These are phyloP conservation scores for Saccharomyces hybrid DNA, from an alignment of 1,139 yeast genomes.

Conservation along the genomic window DNA sequence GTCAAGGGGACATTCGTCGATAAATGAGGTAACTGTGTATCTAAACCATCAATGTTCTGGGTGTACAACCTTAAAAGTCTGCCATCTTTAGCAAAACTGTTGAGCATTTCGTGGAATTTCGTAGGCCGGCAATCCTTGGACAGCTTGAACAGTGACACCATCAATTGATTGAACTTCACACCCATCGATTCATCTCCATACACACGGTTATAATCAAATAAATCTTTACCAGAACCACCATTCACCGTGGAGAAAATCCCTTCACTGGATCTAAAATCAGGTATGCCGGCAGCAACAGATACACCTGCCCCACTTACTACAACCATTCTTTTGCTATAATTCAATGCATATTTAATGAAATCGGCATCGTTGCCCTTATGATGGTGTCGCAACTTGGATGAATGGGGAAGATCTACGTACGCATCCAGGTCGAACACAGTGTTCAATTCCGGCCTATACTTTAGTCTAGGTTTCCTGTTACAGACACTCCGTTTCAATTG, in stretches of 20 bases:
- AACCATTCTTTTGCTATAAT: conserved; percentile 43
- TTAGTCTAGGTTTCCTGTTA: conserved; percentile 36
- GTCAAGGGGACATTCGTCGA: conserved; percentile 42
- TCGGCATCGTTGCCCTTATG: conserved; percentile 34
- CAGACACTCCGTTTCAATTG: conserved; percentile 11
- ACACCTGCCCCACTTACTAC: conserved; percentile 83
- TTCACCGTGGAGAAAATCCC: conserved; percentile 68
- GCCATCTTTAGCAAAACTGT: conserved; percentile 51
- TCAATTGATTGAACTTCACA: conserved; percentile 62
- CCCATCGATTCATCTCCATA: conserved; percentile 59
- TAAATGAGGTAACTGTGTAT: conserved; percentile 38
- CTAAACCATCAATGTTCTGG: conserved; percentile 54
- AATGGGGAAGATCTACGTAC: conserved; percentile 29
- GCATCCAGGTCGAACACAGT: conserved; percentile 35
- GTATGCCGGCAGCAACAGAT: conserved; percentile 85
- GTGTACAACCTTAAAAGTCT: conserved; percentile 68
- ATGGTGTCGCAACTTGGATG: conserved; percentile 15
- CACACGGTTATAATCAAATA: conserved; percentile 67
- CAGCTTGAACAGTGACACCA: conserved; percentile 52
- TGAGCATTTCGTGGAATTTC: conserved; percentile 59
- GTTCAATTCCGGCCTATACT: conserved; percentile 38
- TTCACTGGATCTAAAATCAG: conserved; percentile 75
- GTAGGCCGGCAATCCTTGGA: conserved; percentile 62
- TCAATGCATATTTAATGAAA: conserved; percentile 40
- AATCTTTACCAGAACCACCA: conserved; percentile 61